These are phyloP conservation scores for Dichotomopilus funicola DNA, from an alignment of 2,329 filamentous ascomycete species.

Conservation along the genomic window DNA sequence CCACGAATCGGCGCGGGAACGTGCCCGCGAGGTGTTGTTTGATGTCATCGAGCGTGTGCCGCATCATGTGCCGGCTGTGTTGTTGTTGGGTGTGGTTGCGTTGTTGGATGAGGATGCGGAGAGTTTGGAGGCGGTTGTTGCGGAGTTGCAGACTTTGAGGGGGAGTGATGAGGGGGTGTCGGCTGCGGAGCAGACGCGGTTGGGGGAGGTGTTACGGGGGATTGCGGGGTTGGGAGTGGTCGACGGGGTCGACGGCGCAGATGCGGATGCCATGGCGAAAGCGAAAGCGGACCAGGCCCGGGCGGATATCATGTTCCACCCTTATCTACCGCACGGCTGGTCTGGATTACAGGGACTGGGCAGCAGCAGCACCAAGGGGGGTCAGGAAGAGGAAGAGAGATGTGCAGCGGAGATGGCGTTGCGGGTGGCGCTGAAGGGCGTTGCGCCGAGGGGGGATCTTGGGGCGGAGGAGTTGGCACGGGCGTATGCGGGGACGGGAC, in stretches of 20 bases:
- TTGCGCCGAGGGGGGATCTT: conserved; percentile 65
- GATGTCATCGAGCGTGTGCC: conserved; percentile 68
- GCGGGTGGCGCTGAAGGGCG: conserved; percentile 65
- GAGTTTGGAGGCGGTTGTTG: conserved; percentile 69
- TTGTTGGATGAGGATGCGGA: conserved; percentile 74
- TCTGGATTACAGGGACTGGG: conserved; percentile 56
- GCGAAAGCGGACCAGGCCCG: conserved; percentile 60
- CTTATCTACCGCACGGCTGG: conserved; percentile 77
- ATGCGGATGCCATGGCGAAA: conserved; percentile 41
- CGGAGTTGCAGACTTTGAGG: conserved; percentile 68
- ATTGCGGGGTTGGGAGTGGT: conserved; percentile 53
- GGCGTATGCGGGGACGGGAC: conserved; percentile 69
- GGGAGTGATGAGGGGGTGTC: conserved; percentile 55
- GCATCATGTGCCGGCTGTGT: conserved; percentile 70
- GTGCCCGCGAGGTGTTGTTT: conserved; percentile 74
- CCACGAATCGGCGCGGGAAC: conserved; percentile 62
- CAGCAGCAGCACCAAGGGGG: too few species aligned
- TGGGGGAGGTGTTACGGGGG: conserved; percentile 69
- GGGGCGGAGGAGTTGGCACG: conserved; percentile 62
- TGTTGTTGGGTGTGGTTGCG: conserved; percentile 78
- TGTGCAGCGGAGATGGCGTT: conserved; percentile 70
- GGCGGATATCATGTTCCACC: conserved; percentile 72
- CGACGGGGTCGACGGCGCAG: conserved; percentile 16
- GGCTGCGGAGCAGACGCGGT: conserved; percentile 56
- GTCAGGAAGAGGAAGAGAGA: conserved; percentile 28